Percentiles rank a stretch among this genome's conserved stretches.
These are phyloP conservation scores for Neopestalotiopsis sp. DNA, from an alignment of 2,329 filamentous ascomycete genomes.

Conservation along the genomic window DNA sequence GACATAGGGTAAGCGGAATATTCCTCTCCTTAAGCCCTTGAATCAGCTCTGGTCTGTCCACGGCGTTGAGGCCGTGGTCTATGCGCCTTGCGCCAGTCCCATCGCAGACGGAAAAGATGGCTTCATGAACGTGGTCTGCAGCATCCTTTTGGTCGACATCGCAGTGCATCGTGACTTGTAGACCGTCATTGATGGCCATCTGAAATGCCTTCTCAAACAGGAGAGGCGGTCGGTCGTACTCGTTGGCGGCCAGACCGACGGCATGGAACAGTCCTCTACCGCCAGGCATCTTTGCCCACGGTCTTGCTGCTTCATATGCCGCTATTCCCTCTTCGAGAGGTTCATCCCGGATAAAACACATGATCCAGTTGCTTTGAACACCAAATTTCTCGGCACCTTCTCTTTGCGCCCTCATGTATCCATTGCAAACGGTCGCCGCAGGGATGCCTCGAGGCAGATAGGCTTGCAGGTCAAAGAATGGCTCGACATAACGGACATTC, in stretches of 20 bases:
- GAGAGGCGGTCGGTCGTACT: constrained; percentile 47
- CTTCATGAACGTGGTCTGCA: constrained; percentile 46
- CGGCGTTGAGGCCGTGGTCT: constrained; percentile 47
- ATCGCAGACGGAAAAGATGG: constrained; percentile 34
- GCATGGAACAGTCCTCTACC: constrained; percentile 47
- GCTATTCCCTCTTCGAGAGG: constrained; percentile 42
- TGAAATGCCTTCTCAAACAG: constrained; percentile 47
- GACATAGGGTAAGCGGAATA: constrained; percentile 47
- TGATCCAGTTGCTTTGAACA: constrained; percentile 42
- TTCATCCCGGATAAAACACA: constrained; percentile 49
- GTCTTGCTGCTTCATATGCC: constrained; percentile 42
- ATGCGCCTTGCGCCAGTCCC: constrained; percentile 42
- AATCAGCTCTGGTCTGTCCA: constrained; percentile 39
- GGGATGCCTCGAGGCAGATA: constrained; percentile 43
- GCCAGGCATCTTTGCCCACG: constrained; percentile 38
- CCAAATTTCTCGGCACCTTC: constrained; percentile 32
- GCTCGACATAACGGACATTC: constrained; percentile 45
- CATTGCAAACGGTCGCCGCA: constrained; percentile 38
- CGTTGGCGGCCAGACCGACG: constrained; percentile 53
- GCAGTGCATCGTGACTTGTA: constrained; percentile 54
- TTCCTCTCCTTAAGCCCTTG: constrained; percentile 34
- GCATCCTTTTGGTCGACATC: constrained; percentile 56
- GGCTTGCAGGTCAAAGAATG: constrained; percentile 49
- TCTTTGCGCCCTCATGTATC: constrained; percentile 38
- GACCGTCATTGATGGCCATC: constrained; percentile 42